These are phyloP conservation scores for Podospora appendiculata DNA, from an alignment of 495 filamentous ascomycete species.

Conservation along the genomic window DNA sequence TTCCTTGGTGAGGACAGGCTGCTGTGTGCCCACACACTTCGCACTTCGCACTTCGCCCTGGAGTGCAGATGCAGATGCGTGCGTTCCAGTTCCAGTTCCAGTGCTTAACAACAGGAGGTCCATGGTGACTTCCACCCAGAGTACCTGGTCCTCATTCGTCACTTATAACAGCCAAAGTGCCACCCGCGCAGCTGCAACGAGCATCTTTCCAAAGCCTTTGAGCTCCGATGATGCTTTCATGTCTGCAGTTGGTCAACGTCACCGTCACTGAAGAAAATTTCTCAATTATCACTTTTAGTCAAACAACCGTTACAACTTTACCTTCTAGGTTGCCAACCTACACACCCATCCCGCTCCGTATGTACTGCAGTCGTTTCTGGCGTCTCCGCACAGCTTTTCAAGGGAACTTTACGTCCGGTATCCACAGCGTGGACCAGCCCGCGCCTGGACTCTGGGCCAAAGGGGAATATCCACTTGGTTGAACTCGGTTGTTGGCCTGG, in stretches of 20 bases:
- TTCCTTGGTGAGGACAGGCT: neutral
- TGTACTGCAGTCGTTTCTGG: neutral
- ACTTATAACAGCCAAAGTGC: slow-evolving; percentile 16
- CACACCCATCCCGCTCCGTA: neutral
- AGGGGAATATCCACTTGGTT: too few relatives aligned
- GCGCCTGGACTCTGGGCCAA: too few relatives aligned
- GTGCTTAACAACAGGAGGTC: neutral
- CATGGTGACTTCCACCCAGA: slow-evolving; percentile 15
- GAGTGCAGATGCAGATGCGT: neutral
- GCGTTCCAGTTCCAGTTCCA: too few relatives aligned
- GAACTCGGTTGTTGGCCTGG: too few relatives aligned
- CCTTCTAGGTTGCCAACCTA: too few relatives aligned
- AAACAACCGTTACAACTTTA: too few relatives aligned
- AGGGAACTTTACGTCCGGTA: too few relatives aligned
- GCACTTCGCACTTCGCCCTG: neutral
- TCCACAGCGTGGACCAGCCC: too few relatives aligned
- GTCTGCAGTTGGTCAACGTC: too few relatives aligned
- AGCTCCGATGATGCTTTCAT: slow-evolving; percentile 1
- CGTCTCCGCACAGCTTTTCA: too few relatives aligned
- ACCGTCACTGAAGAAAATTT: too few relatives aligned
- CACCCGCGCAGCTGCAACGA: slow-evolving; percentile 7
- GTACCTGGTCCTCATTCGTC: slow-evolving; percentile 20
- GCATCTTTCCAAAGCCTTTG: slow-evolving; percentile 5
- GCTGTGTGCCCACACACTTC: neutral
- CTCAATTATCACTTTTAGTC: neutral